phyloP scores from a whole-genome alignment of 345 rosid genomes.

The rapeseed (Brassica napus) region DNA sequence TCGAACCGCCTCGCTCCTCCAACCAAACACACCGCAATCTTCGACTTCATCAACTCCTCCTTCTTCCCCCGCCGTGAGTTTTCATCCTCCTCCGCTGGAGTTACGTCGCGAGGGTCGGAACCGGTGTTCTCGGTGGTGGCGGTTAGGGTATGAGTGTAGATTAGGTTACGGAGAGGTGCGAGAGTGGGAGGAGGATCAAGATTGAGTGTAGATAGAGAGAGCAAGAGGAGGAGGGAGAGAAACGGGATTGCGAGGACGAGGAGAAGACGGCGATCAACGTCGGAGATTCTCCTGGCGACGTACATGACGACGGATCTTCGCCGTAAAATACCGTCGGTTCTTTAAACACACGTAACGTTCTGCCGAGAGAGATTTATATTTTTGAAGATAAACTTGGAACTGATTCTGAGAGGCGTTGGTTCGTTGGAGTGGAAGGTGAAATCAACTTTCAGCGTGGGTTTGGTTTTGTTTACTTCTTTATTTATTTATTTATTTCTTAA shows the following conservation, averaged over 20 bases:
- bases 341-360: neutral
- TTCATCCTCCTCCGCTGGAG: neutral
- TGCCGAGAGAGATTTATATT: neutral
- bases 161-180: slow-evolving; percentile 32
- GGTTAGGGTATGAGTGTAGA: slow-evolving; percentile 36
- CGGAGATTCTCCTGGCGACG: slow-evolving; percentile 38
- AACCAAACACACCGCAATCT: slow-evolving; percentile 84
- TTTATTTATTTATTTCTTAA: neutral
- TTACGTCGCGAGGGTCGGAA: neutral
- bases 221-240: slow-evolving; percentile 38
- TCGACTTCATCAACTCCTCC: slow-evolving; percentile 45
- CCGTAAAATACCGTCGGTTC: slow-evolving; percentile 1
- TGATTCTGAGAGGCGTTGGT: slow-evolving; percentile 20
- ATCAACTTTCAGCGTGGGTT: slow-evolving; percentile 37
- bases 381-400: neutral
- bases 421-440: slow-evolving; percentile 39
- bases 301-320: slow-evolving; percentile 23
- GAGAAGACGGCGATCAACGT: slow-evolving; percentile 54
- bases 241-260: slow-evolving; percentile 35
- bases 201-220: slow-evolving; percentile 30
- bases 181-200: slow-evolving; percentile 37
- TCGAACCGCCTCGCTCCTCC: slow-evolving; percentile 95
- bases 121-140: slow-evolving; percentile 5
- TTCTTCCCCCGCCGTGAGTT: neutral
- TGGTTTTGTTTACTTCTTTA: neutral